Evolutionary conservation across 1,139 yeast species (phyloP).

Genomic region (Blastobotrys proliferans): DNA sequence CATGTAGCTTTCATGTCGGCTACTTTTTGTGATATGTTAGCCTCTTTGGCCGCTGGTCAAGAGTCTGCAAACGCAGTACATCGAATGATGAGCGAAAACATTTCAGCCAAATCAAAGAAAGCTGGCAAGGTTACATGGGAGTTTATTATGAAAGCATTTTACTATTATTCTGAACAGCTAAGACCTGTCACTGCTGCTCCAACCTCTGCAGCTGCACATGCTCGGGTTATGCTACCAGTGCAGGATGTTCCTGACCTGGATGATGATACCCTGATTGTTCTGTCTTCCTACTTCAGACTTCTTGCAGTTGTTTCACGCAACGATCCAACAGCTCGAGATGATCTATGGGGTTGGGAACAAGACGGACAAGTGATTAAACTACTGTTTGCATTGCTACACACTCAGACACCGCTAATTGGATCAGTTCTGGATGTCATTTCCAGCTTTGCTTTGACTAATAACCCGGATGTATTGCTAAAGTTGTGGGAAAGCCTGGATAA

Average conservation of each 20-base stretch:
- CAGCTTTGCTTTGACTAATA: slow-evolving; percentile 47
- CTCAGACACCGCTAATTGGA: slow-evolving; percentile 53
- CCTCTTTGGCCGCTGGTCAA: slow-evolving; percentile 66
- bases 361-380: slow-evolving; percentile 29
- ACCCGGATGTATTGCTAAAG: slow-evolving; percentile 41
- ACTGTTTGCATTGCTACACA: slow-evolving; percentile 45
- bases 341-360: slow-evolving; percentile 28
- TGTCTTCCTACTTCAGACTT: slow-evolving; percentile 65
- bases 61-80: slow-evolving; percentile 49
- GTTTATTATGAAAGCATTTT: slow-evolving; percentile 52
- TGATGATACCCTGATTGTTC: slow-evolving; percentile 74
- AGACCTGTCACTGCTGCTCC: slow-evolving; percentile 17
- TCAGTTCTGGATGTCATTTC: slow-evolving; percentile 50
- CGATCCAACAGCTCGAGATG: slow-evolving; percentile 37
- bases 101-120: slow-evolving; percentile 7
- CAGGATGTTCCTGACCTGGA: slow-evolving; percentile 51
- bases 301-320: slow-evolving; percentile 49
- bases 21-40: slow-evolving; percentile 72
- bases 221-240: slow-evolving; percentile 22
- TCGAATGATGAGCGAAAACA: slow-evolving; percentile 31
- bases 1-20: slow-evolving; percentile 82
- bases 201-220: slow-evolving; percentile 15
- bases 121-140: slow-evolving; percentile 43
- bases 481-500: slow-evolving; percentile 71
- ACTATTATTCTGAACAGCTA: slow-evolving; percentile 52